Evolutionary conservation across 495 filamentous ascomycete genomes (phyloP).

Genomic region (Lasiosphaeris hirsuta): DNA sequence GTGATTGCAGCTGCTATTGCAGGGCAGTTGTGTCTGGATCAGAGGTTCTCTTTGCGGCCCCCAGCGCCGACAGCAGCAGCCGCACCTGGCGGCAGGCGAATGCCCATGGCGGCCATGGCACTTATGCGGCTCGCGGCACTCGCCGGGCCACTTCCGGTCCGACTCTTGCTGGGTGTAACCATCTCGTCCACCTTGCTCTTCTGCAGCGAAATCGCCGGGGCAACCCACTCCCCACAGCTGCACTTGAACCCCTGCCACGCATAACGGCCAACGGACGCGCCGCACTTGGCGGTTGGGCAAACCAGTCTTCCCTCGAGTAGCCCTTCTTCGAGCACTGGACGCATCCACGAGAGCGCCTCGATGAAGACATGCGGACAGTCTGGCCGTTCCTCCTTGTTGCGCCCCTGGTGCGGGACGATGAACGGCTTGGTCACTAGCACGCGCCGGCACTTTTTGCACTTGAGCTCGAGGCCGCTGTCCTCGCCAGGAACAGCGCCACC

Average conservation of each 20-base stretch:
- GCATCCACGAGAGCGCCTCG: conserved; percentile 93
- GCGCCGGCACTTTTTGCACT: conserved; percentile 64
- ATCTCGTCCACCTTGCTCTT: conserved; percentile 78
- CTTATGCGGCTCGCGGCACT: conserved; percentile 17
- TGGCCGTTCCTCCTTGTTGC: conserved; percentile 22
- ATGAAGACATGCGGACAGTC: conserved; percentile 82
- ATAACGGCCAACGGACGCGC: conserved; percentile 81
- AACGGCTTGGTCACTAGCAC: conserved; percentile 44
- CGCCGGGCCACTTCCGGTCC: background rate
- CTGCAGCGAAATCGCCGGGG: conserved; percentile 83
- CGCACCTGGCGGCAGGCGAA: conserved; percentile 33
- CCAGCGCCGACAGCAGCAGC: background rate
- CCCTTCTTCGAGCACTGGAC: conserved; percentile 68
- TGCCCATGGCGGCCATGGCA: conserved; percentile 23
- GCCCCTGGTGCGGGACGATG: conserved; percentile 37
- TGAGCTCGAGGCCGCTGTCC: conserved; percentile 42
- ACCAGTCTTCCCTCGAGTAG: conserved; percentile 76
- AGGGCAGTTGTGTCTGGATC: conserved; percentile 1
- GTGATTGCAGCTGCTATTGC: too few relatives aligned
- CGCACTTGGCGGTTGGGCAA: conserved; percentile 74
- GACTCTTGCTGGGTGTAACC: conserved; percentile 1
- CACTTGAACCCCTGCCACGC: conserved; percentile 95
- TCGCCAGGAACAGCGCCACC: conserved; percentile 3
- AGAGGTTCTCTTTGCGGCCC: conserved; percentile 27
- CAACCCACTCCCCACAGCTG: conserved; percentile 85